Conservation (phyloP, 495 filamentous ascomycete genomes). For the Aspergillus nanangensis region DNA sequence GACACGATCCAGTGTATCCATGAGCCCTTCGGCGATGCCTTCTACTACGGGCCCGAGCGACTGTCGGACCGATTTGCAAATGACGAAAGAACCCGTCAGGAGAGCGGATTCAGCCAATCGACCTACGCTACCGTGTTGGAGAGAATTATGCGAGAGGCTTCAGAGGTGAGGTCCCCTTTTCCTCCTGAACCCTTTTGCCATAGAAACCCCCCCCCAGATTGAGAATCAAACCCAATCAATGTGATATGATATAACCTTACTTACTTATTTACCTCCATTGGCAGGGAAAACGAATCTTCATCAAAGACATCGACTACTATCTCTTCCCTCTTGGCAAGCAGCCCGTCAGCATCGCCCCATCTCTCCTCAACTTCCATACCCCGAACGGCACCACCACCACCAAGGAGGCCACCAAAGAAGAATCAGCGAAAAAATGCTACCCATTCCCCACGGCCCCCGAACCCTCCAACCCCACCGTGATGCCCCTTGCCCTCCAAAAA, state of each 20-base stretch:
- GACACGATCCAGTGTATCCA: slow-evolving; percentile 80
- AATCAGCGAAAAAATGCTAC: too few species aligned
- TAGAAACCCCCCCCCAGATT: too few species aligned
- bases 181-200: too few species aligned
- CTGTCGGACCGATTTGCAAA: slow-evolving; percentile 69
- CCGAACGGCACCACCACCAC: slow-evolving; percentile 59
- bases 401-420: too few species aligned
- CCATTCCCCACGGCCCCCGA: slow-evolving; percentile 55
- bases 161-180: slow-evolving; percentile 62
- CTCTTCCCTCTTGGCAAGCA: slow-evolving; percentile 68
- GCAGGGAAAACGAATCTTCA: slow-evolving; percentile 79
- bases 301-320: slow-evolving; percentile 96
- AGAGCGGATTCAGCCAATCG: slow-evolving; percentile 69
- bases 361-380: slow-evolving; percentile 56
- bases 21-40: slow-evolving; percentile 95
- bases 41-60: slow-evolving; percentile 89
- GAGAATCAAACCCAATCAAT: too few species aligned
- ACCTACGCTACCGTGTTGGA: slow-evolving; percentile 77
- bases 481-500: slow-evolving; percentile 65
- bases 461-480: slow-evolving; percentile 73
- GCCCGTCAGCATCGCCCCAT: slow-evolving; percentile 67
- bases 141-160: slow-evolving; percentile 58
- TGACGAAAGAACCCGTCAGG: slow-evolving; percentile 62
- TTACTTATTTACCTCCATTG: too few species aligned
- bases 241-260: too few species aligned